These are phyloP conservation scores for Syncephalastrum racemosum DNA, from an alignment of 371 early-diverging fungal genomes.

Conservation along the genomic window DNA sequence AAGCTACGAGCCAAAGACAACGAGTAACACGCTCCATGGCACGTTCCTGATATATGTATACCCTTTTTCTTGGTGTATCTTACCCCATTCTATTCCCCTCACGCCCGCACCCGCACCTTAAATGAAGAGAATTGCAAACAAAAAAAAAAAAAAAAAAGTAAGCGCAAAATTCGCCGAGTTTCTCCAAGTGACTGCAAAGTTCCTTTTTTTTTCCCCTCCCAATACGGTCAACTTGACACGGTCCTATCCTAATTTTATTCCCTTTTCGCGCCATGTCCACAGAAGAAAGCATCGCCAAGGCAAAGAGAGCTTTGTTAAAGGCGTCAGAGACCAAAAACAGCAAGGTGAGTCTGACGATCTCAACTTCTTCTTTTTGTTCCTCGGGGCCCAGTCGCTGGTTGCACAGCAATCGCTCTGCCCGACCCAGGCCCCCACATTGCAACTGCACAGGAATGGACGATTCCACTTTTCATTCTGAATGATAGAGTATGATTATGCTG, in stretches of 20 bases:
- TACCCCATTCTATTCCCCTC: not conserved
- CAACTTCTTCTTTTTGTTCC: not conserved
- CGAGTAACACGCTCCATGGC: conserved; percentile 5
- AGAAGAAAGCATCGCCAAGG: conserved; percentile 19
- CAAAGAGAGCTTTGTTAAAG: conserved; percentile 23
- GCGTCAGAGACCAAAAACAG: conserved; percentile 15
- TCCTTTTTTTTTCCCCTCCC: conserved; percentile 3
- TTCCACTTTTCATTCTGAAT: not conserved
- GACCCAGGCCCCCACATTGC: not conserved
- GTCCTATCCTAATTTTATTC: too few relatives aligned
- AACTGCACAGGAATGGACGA: not conserved
- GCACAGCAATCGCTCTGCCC: not conserved
- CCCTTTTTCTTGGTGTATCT: not conserved
- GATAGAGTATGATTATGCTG: not conserved
- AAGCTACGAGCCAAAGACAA: not conserved
- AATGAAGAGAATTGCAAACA: not conserved
- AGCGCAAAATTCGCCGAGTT: too few relatives aligned
- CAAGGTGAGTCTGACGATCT: conserved; percentile 10
- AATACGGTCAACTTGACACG: conserved; percentile 4
- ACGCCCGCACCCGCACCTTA: not conserved
- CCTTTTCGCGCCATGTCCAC: conserved; percentile 5
- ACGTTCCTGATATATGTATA: not conserved
- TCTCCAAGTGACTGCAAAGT: not conserved
- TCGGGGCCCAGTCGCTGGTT: not conserved
- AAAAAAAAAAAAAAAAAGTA: conserved; percentile 1